Conservation (phyloP, 495 filamentous ascomycete genomes). For the Cairneyella variabilis region DNA sequence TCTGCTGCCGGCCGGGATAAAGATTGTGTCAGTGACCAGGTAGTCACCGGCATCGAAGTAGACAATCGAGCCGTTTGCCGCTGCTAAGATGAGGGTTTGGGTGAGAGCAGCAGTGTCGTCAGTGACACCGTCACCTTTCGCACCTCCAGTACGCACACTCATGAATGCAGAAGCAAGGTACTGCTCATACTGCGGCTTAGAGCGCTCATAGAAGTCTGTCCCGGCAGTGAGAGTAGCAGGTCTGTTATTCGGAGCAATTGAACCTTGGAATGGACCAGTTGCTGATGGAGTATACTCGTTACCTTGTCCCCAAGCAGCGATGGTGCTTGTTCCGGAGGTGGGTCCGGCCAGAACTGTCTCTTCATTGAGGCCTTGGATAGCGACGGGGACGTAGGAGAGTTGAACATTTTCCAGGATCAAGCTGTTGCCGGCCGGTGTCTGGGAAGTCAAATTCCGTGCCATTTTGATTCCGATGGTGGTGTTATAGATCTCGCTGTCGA, state of each 20-base stretch:
- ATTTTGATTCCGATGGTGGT: no score
- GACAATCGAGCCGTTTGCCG: constrained; percentile 21
- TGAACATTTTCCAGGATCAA: no score
- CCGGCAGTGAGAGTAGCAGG: constrained; percentile 34
- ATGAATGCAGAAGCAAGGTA: constrained; percentile 49
- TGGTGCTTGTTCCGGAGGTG: constrained; percentile 49
- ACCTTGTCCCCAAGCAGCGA: constrained; percentile 46
- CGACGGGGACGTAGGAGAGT: constrained; percentile 39
- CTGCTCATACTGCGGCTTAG: constrained; percentile 57
- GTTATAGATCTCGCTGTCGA: no score
- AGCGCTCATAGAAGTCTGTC: constrained; percentile 29
- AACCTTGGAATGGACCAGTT: constrained; percentile 33
- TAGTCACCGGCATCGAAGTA: constrained; percentile 43
- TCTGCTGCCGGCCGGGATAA: constrained; percentile 51
- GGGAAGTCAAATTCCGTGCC: no score
- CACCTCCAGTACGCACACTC: constrained; percentile 54
- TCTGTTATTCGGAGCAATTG: constrained; percentile 37
- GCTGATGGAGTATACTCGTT: constrained; percentile 42
- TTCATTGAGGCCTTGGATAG: constrained; percentile 49
- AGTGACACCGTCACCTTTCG: constrained; percentile 65
- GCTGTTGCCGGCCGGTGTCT: no score
- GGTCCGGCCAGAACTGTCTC: constrained; percentile 51
- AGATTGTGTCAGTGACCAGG: constrained; percentile 44
- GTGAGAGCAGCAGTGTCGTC: constrained; percentile 59
- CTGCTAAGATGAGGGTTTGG: no score